Base-by-base conservation (phyloP, 768 basidiomycete genomes). In the Infundibulicybe gibba region DNA sequence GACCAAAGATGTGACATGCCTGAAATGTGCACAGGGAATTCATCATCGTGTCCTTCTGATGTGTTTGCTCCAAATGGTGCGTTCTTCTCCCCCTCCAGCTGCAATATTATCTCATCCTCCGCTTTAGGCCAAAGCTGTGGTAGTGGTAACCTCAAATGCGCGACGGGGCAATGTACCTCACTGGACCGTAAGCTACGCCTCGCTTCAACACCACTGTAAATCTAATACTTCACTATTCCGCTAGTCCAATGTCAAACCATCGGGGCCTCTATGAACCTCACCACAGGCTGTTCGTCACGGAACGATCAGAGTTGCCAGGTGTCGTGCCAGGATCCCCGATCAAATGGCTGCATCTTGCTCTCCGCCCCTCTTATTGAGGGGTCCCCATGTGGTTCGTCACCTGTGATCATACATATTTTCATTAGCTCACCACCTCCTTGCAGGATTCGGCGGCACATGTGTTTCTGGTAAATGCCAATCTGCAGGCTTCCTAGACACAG, bases 161-260 rank as follows among this genome's bases (percentile, higher is more conserved):
- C 90, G 0, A 80, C 76, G 54, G 90, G 91, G 6, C 66, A 72
- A 25, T 94, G 91, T 64, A 93, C 90, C 21, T 89, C 87, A 6
- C 60, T 83, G 15, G 70, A 79, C 49, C 62, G 84, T 87, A 57
- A 54, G 84, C 75, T 21, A 49, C 41, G 30, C 5, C 42, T 35
- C 38, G 20, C 41, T 19, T 56, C 25, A 46, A 34, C 31, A 42
- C 54, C 34, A 47, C 47, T 37, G 48, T 49, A 43, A 48, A 19
- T 47, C 45, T 35, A 41, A 17, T 44, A n/a, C n/a, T 25, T 25
- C 4, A 25, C 19, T 35, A 17, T 9, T 30, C 19, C 47, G 45
- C 9, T 55, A 87, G 85, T 67, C 40, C 90, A 94, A 81, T 94
- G 90, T 62, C 77, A 80, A 59, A 74, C 68, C 20, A 77, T 85